Evolutionary conservation across 176 grass and related monocot species (phyloP).

Genomic region (Oryza officinalis): DNA sequence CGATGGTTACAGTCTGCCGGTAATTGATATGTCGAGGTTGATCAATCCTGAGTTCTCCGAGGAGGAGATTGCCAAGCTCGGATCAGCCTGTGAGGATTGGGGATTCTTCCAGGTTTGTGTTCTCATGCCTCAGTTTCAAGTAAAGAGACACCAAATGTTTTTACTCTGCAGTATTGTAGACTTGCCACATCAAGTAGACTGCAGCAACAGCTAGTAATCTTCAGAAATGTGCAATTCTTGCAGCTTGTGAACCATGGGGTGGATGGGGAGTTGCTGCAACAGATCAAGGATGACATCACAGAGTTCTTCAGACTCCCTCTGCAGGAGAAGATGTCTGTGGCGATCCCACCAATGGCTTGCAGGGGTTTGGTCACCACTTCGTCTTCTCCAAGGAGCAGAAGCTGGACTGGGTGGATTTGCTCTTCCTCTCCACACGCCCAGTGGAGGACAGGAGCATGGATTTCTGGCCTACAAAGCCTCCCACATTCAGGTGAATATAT

Average conservation of each 20-base stretch:
- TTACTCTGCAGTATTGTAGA: not conserved
- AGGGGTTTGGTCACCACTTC: slow-evolving; percentile 69
- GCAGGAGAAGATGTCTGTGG: slow-evolving; percentile 43
- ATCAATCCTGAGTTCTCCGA: slow-evolving; percentile 25
- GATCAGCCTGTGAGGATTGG: slow-evolving; percentile 52
- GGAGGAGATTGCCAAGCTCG: slow-evolving; percentile 49
- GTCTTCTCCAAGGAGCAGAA: slow-evolving; percentile 72
- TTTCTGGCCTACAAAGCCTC: slow-evolving; percentile 53
- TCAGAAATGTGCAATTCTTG: not conserved
- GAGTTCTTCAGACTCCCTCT: slow-evolving; percentile 55
- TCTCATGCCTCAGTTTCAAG: too few relatives aligned
- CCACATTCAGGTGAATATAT: slow-evolving; percentile 39
- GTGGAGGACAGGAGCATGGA: slow-evolving; percentile 29
- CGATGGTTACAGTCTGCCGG: slow-evolving; percentile 16
- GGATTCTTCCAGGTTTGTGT: slow-evolving; percentile 61
- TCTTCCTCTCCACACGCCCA: slow-evolving; percentile 37
- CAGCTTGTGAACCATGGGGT: slow-evolving; percentile 55
- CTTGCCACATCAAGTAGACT: not conserved
- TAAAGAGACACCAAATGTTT: not conserved
- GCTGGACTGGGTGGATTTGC: slow-evolving; percentile 61
- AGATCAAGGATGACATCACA: slow-evolving; percentile 33
- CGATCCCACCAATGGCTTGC: slow-evolving; percentile 30
- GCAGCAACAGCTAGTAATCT: slow-evolving; percentile 18
- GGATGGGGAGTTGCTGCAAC: not conserved
- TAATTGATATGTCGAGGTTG: slow-evolving; percentile 45